These are phyloP conservation scores for Drechslerella stenobrocha DNA, from an alignment of 2,329 filamentous ascomycete species.

Conservation along the genomic window DNA sequence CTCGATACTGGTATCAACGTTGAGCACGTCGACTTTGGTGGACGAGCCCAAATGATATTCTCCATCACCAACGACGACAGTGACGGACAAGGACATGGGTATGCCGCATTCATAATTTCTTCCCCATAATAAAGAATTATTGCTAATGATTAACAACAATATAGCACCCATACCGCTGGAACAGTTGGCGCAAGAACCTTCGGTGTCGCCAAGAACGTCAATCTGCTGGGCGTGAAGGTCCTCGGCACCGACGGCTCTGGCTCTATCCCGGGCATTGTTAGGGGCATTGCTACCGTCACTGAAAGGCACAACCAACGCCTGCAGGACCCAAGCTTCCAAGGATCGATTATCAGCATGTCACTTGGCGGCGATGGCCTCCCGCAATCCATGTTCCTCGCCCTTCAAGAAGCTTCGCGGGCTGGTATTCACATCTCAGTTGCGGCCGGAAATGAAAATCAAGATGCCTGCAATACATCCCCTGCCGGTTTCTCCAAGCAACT, in stretches of 20 bases:
- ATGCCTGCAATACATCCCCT: conserved; percentile 53
- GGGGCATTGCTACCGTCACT: conserved; percentile 57
- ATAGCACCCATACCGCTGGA: conserved; percentile 51
- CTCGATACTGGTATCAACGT: conserved; percentile 58
- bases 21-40: conserved; percentile 53
- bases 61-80: conserved; percentile 58
- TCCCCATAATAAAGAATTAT: neutral
- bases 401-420: conserved; percentile 58
- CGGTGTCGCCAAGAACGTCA: conserved; percentile 59
- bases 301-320: conserved; percentile 57
- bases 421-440: conserved; percentile 58
- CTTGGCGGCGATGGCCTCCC: conserved; percentile 60
- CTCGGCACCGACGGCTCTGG: conserved; percentile 54
- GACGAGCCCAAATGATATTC: conserved; percentile 51
- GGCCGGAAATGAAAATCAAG: conserved; percentile 55
- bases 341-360: conserved; percentile 63
- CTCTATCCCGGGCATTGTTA: conserved; percentile 56
- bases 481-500: conserved; percentile 56
- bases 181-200: conserved; percentile 54
- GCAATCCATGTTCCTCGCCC: conserved; percentile 60
- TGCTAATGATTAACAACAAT: conserved; percentile 3
- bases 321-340: conserved; percentile 54
- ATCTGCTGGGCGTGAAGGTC: conserved; percentile 59
- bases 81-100: conserved; percentile 60
- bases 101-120: conserved; percentile 57